Percentiles rank a stretch among this genome's conserved stretches.
Evolutionary conservation across 306 rosid species (phyloP).

Genomic region (Luffa acutangula): DNA sequence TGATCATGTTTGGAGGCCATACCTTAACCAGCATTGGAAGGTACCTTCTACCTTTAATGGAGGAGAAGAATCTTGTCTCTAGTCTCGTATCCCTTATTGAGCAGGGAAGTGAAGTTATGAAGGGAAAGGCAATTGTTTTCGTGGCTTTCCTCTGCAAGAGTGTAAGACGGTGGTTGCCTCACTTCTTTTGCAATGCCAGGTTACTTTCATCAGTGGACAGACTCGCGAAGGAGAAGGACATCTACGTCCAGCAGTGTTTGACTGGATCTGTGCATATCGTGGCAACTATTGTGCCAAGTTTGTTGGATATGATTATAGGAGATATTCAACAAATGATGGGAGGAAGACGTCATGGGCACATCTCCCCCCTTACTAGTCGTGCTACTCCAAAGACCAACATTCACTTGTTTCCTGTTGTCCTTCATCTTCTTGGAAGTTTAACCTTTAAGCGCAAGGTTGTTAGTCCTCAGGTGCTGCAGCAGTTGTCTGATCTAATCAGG

Average conservation of each 20-base stretch:
- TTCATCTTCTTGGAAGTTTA: slow-evolving; percentile 86
- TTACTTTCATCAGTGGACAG: slow-evolving; percentile 85
- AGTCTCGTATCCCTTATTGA: slow-evolving; percentile 66
- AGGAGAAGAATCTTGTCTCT: slow-evolving; percentile 79
- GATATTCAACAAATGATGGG: slow-evolving; percentile 89
- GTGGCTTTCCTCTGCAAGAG: slow-evolving; percentile 82
- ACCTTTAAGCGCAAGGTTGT: slow-evolving; percentile 78
- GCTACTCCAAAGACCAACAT: slow-evolving; percentile 70
- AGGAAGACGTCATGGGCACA: slow-evolving; percentile 85
- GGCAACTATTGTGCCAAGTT: slow-evolving; percentile 63
- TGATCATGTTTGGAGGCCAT: slow-evolving; percentile 85
- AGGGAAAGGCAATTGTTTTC: slow-evolving; percentile 74
- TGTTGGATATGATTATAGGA: slow-evolving; percentile 64
- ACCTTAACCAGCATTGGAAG: slow-evolving; percentile 60
- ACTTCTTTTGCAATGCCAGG: slow-evolving; percentile 74
- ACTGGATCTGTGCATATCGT: slow-evolving; percentile 63
- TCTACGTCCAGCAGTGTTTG: slow-evolving; percentile 63
- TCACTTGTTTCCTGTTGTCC: slow-evolving; percentile 82
- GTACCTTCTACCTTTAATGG: slow-evolving; percentile 56
- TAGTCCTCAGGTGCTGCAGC: slow-evolving; percentile 57
- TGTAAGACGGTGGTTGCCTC: slow-evolving; percentile 89
- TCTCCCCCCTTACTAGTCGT: slow-evolving; percentile 61
- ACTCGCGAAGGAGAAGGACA: slow-evolving; percentile 81
- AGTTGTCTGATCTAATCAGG: slow-evolving; percentile 69
- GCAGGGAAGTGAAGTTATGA: slow-evolving; percentile 87